These are phyloP conservation scores for Rhizomucor pusillus DNA, from an alignment of 371 early-diverging fungal species.

Conservation along the genomic window DNA sequence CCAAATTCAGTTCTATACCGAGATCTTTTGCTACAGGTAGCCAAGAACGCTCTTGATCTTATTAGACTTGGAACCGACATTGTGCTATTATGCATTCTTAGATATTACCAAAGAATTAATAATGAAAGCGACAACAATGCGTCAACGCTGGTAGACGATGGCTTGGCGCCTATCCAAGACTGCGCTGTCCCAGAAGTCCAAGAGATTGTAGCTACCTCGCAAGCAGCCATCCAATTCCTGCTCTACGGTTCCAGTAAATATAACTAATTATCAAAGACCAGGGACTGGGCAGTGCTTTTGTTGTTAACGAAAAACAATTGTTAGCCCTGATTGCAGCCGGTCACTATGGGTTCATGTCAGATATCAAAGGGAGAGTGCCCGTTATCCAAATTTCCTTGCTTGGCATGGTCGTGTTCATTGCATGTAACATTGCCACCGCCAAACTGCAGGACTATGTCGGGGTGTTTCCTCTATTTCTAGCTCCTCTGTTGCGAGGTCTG, in stretches of 20 bases:
- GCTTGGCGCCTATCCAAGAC: constrained; percentile 22
- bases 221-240: constrained; percentile 30
- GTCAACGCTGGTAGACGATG: too few species aligned
- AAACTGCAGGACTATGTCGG: constrained; percentile 27
- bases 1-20: constrained; percentile 26
- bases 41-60: too few species aligned
- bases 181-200: constrained; percentile 48
- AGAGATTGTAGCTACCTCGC: constrained; percentile 28
- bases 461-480: constrained; percentile 27
- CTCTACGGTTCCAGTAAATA: constrained; percentile 27
- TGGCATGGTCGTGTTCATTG: constrained; percentile 21
- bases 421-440: constrained; percentile 20
- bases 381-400: constrained; percentile 22
- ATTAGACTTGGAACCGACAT: not conserved
- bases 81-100: not conserved
- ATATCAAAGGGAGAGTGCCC: constrained; percentile 33
- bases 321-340: constrained; percentile 36
- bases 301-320: not conserved
- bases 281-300: not conserved
- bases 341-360: constrained; percentile 41
- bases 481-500: constrained; percentile 34
- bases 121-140: constrained; percentile 8
- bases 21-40: constrained; percentile 38
- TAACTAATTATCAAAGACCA: not conserved
- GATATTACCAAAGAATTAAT: constrained; percentile 22